Evolutionary conservation across 768 basidiomycete species (phyloP).

Genomic region (Tricholoma flavovirens): DNA sequence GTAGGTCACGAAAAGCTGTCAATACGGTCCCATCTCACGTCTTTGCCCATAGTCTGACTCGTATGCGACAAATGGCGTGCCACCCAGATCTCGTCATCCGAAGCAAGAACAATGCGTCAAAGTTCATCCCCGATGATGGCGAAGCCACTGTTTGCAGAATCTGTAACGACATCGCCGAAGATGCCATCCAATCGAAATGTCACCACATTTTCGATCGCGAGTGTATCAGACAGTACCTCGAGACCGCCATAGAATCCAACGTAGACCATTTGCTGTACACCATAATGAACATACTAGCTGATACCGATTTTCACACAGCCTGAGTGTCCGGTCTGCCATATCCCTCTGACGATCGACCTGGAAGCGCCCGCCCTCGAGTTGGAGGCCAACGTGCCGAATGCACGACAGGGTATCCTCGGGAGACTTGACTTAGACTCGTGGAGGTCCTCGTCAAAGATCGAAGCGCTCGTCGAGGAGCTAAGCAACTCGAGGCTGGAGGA

Average conservation of each 20-base stretch:
- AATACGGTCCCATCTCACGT: neutral
- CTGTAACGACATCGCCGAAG: constrained; percentile 97
- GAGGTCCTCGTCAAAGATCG: constrained; percentile 96
- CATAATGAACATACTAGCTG: neutral
- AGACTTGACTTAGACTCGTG: constrained; percentile 84
- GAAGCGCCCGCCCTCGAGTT: constrained; percentile 89
- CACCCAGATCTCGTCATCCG: constrained; percentile 92
- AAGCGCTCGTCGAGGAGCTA: constrained; percentile 92
- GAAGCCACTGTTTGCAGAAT: constrained; percentile 83
- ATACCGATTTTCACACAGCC: constrained; percentile 44
- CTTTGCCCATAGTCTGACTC: constrained; percentile 61
- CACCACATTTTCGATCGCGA: constrained; percentile 94
- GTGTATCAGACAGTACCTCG: constrained; percentile 91
- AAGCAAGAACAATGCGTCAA: constrained; percentile 69
- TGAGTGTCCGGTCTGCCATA: constrained; percentile 90
- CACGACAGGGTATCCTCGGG: constrained; percentile 89
- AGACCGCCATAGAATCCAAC: constrained; percentile 59
- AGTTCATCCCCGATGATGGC: constrained; percentile 51
- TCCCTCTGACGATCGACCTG: constrained; percentile 90
- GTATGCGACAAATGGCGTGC: constrained; percentile 95
- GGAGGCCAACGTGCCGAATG: constrained; percentile 46
- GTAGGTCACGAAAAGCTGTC: constrained; percentile 29
- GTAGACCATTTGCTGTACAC: constrained; percentile 32
- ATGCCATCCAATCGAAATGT: constrained; percentile 92
- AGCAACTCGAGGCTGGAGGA: constrained; percentile 78